Conservation (phyloP, 495 filamentous ascomycete species). For the Amphirosellinia nigrospora region DNA sequence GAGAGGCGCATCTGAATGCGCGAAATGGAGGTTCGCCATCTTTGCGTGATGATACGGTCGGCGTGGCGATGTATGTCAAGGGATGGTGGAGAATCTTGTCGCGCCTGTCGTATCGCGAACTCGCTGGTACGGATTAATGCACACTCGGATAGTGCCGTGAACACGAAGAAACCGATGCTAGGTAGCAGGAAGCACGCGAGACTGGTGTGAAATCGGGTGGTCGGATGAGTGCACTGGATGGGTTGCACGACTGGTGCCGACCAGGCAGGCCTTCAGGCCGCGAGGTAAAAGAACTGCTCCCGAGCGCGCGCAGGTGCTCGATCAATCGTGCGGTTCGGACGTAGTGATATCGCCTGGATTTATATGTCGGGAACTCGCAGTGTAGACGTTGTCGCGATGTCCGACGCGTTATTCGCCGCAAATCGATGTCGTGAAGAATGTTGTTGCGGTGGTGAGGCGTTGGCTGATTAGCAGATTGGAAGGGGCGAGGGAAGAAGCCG, state of each 20-base stretch:
- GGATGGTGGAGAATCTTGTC: neutral
- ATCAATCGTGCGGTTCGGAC: constrained; percentile 8
- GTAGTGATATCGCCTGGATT: constrained; percentile 13
- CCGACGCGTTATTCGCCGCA: constrained; percentile 25
- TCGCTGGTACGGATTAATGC: neutral
- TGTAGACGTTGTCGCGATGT: constrained; percentile 20
- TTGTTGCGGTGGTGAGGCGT: constrained; percentile 25
- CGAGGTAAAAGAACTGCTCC: constrained; percentile 44
- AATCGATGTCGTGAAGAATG: constrained; percentile 26
- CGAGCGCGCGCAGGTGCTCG: constrained; percentile 27
- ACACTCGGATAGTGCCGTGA: constrained; percentile 19
- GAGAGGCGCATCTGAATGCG: constrained; percentile 91
- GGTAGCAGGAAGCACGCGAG: constrained; percentile 16
- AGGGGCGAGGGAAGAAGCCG: constrained; percentile 25
- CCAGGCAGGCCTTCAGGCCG: constrained; percentile 30
- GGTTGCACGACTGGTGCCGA: constrained; percentile 23
- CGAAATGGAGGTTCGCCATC: constrained; percentile 94
- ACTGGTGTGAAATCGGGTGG: neutral
- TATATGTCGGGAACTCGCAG: constrained; percentile 21
- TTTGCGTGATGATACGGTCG: constrained; percentile 42
- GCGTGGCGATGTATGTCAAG: constrained; percentile 30
- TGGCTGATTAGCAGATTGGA: constrained; percentile 18
- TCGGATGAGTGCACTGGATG: constrained; percentile 16
- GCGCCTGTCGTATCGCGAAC: constrained; percentile 10
- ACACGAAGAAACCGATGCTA: constrained; percentile 11